Conservation (phyloP, 2,329 filamentous ascomycete species). For the Epichloe baconii region DNA sequence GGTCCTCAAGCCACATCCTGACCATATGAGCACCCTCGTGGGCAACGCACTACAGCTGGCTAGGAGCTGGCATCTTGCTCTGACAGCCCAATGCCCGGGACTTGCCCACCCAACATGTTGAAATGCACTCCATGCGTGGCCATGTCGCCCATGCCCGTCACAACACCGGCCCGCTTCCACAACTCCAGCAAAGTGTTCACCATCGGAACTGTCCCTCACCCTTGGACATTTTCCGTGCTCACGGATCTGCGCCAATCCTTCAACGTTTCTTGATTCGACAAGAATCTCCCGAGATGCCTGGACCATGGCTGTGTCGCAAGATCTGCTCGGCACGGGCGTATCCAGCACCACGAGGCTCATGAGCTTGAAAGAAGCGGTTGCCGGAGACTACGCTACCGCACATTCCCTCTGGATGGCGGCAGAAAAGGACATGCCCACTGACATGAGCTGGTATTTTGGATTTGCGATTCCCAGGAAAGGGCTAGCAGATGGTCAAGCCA, state of each 20-base stretch:
- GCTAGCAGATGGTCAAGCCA: conserved; percentile 25
- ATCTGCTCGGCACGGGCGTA: conserved; percentile 50
- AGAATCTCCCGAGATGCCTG: conserved; percentile 63
- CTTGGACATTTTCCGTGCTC: conserved; percentile 67
- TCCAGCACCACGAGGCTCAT: conserved; percentile 51
- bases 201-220: conserved; percentile 81
- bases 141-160: conserved; percentile 50
- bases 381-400: conserved; percentile 47
- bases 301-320: conserved; percentile 58
- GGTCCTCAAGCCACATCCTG: conserved; percentile 65
- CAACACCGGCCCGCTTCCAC: conserved; percentile 52
- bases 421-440: conserved; percentile 47
- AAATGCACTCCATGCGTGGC: conserved; percentile 61
- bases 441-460: conserved; percentile 82
- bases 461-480: conserved; percentile 57
- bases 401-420: conserved; percentile 72
- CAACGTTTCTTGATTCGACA: conserved; percentile 53
- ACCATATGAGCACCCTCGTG: conserved; percentile 62
- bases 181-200: conserved; percentile 65
- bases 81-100: conserved; percentile 55
- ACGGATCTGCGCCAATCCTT: conserved; percentile 47
- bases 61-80: conserved; percentile 65
- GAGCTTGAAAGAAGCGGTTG: conserved; percentile 70
- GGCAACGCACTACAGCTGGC: conserved; percentile 60
- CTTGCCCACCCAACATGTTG: conserved; percentile 71